A percentile compares a stretch with the other conserved stretches of the same genome.
These are phyloP conservation scores for Lupinus albus DNA, from an alignment of 306 rosid species.

Conservation along the genomic window DNA sequence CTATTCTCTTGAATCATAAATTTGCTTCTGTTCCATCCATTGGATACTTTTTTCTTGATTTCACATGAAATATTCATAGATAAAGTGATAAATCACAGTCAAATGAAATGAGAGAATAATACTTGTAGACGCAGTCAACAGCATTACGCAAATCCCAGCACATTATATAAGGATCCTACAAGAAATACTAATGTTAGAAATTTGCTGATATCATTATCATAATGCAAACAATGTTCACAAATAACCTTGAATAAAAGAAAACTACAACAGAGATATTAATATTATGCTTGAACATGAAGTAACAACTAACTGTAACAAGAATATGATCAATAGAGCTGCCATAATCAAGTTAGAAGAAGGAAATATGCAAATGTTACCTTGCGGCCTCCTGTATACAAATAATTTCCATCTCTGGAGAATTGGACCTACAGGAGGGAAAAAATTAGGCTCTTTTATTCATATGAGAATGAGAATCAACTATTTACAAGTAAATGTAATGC, in stretches of 20 bases:
- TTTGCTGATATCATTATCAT: slow-evolving; percentile 14
- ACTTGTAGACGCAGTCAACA: slow-evolving; percentile 94
- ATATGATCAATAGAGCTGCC: slow-evolving; percentile 10
- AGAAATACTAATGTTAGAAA: slow-evolving; percentile 41
- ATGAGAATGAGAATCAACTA: slow-evolving; percentile 30
- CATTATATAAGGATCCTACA: slow-evolving; percentile 92
- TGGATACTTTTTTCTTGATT: not conserved
- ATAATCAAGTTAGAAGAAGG: slow-evolving; percentile 23
- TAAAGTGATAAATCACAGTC: not conserved
- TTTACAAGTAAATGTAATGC: slow-evolving; percentile 43
- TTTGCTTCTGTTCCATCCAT: slow-evolving; percentile 9
- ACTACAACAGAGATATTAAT: slow-evolving; percentile 1
- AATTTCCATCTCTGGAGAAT: slow-evolving; percentile 93
- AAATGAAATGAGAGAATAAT: slow-evolving; percentile 30
- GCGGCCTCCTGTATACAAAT: slow-evolving; percentile 86
- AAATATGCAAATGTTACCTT: slow-evolving; percentile 57
- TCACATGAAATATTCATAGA: slow-evolving; percentile 27
- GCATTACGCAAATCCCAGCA: slow-evolving; percentile 98
- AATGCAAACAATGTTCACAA: slow-evolving; percentile 28
- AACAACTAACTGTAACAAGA: not conserved
- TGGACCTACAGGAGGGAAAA: slow-evolving; percentile 69
- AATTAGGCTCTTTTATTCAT: slow-evolving; percentile 31
- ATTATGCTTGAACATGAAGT: slow-evolving; percentile 23
- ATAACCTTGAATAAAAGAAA: not conserved
- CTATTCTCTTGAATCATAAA: slow-evolving; percentile 20